Evolutionary conservation across 208 protist species (phyloP), one percentile per base, ranked within the genome.

Genomic region (Crithidia thermophila): DNA sequence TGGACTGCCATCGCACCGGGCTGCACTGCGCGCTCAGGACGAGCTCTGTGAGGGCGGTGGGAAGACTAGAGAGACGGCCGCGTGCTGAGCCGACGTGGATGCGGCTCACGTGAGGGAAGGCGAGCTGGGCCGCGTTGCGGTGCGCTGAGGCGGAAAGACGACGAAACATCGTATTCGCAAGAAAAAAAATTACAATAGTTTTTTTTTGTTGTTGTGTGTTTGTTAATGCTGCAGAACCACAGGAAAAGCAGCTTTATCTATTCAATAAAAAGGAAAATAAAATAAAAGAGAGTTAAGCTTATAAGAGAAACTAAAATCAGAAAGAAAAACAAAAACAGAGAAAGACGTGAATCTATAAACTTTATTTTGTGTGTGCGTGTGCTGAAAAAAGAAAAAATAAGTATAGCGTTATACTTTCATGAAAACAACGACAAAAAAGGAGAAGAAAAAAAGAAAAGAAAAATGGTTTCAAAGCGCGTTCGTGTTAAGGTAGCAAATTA

Each of bases 221-320:
- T 45, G 11, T 39, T 39, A 14, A 14, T 6, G 9, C 36, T 39
- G 6, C 11, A 39, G 9, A 39, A 39, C 11, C 6, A 39, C 36
- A 39, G 36, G 9, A 39, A 39, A 39, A 45, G 40, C 16, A 45
- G 40, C 40, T 5, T 20, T n/a, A n/a, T n/a, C n/a, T n/a, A n/a
- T n/a, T n/a, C n/a, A 13, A 36, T 36, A 25, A 53, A 56, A 7
- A 71, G 33, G 56, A 39, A 62, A 31, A 34, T 11, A 72, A 18
- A 56, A 40, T 37, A 31, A 74, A 49, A 73, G 30, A 67, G 49
- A 65, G 25, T 65, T 46, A 65, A 42, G 20, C 56, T 64, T 25
- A 23, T 59, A 68, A 55, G 52, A 55, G 9, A 0, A 53, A 67
- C 53, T 6, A 40, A 31, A 51, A 14, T 5, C 9, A 34, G 20